Conservation (phyloP, 441 rosid genomes). For the Eruca vesicaria region DNA sequence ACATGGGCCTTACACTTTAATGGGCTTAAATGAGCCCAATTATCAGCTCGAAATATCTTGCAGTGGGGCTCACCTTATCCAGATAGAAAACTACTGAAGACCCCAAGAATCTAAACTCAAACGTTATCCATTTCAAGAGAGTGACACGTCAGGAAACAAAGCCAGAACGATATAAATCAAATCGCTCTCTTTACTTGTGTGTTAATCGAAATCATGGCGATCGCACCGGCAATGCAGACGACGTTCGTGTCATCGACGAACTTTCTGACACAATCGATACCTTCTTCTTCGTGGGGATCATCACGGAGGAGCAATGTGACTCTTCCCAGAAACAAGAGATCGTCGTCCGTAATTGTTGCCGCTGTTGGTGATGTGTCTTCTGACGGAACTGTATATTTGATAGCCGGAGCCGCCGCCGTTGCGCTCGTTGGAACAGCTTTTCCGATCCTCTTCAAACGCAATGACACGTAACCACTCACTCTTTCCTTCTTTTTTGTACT, state of each 20-base stretch:
- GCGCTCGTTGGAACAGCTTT: slow-evolving; percentile 91
- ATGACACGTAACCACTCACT: slow-evolving; percentile 48
- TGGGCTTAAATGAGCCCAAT: background rate
- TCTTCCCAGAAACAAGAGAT: slow-evolving; percentile 35
- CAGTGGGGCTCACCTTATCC: slow-evolving; percentile 24
- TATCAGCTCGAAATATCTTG: background rate
- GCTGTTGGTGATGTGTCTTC: slow-evolving; percentile 91
- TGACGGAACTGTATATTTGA: slow-evolving; percentile 62
- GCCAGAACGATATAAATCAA: background rate
- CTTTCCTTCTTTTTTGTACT: background rate
- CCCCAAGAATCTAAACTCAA: background rate
- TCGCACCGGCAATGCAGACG: slow-evolving; percentile 41
- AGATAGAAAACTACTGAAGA: background rate
- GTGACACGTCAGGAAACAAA: slow-evolving; percentile 31
- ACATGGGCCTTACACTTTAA: background rate
- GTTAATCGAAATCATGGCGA: slow-evolving; percentile 43
- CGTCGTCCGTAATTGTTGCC: slow-evolving; percentile 51
- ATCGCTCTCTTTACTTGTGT: background rate
- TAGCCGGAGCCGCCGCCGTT: slow-evolving; percentile 69
- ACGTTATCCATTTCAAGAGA: slow-evolving; percentile 27
- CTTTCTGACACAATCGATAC: slow-evolving; percentile 33
- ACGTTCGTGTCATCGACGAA: slow-evolving; percentile 30
- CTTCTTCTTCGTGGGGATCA: slow-evolving; percentile 7
- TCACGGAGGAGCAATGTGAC: slow-evolving; percentile 25
- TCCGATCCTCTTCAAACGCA: slow-evolving; percentile 81